Base-by-base conservation (phyloP, 176 grass and related monocot genomes). In the Avena insularis region DNA sequence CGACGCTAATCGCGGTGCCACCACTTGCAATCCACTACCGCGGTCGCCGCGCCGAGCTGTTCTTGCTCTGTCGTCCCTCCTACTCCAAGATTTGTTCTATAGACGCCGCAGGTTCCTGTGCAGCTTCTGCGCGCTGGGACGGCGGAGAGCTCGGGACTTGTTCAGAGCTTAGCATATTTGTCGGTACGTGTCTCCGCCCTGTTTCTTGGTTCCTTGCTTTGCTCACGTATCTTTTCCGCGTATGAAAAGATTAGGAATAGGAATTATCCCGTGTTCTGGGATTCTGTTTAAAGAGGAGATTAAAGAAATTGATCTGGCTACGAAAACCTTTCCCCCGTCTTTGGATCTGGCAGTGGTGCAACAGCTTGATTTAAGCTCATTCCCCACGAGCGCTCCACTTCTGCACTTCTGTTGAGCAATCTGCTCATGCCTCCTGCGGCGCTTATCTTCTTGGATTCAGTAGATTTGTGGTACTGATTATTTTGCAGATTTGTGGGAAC, bases 11-110 rank as follows among this genome's bases (percentile, higher is more conserved):
- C 62, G 78, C 82, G 82, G 82, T 86, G 67, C 73, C 83, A 70
- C 87, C 79, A 81, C 76, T 77, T 87, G 57, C 59, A 80, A 91
- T 77, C 90, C 86, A 88, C 85, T 80, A 60, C 75, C 85, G 82
- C 82, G 69, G 86, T 88, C 61, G 82, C 59, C 16, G 78, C 40
- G 71, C 58, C 49, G 79, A 83, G 75, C 69, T 83, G 75, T 74
- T 79, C 58, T 75, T 79, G 77, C 60, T 81, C 84, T 83, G 72
- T 70, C 71, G 21, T 71, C 61, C 62, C 65, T 65, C 45, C 71
- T 9, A 16, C 63, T 62, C 70, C 75, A 83, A 77, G 84, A 89
- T 83, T 92, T 84, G 87, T 78, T 78, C 67, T 43, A 43, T 43
- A 43, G 40, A 43, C 40, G 40, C 40, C 73, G 49, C 51, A 68